These are phyloP conservation scores for Letharia lupina DNA, from an alignment of 495 filamentous ascomycete species.

Conservation along the genomic window DNA sequence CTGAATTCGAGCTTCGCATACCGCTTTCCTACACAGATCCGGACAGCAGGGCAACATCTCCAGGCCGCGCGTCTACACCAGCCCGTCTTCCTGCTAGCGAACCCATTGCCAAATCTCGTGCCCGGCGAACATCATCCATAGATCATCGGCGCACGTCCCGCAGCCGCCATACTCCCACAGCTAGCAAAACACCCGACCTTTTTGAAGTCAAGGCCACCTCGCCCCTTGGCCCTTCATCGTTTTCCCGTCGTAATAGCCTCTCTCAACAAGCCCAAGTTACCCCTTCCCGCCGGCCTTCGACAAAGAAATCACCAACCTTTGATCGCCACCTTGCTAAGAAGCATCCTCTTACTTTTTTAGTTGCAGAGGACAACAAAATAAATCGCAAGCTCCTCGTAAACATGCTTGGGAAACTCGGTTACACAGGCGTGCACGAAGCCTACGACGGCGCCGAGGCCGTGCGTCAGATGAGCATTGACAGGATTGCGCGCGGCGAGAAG, in stretches of 20 bases:
- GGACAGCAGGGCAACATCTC: conserved; percentile 35
- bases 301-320: conserved; percentile 20
- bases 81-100: conserved; percentile 16
- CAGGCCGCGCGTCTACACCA: conserved; percentile 28
- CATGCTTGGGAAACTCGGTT: conserved; percentile 65
- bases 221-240: conserved; percentile 23
- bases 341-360: conserved; percentile 59
- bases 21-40: conserved; percentile 49
- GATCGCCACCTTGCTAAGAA: conserved; percentile 44
- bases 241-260: conserved; percentile 23
- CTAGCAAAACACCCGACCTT: conserved; percentile 29
- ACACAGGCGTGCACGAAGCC: conserved; percentile 56
- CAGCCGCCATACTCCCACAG: conserved; percentile 23
- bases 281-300: conserved; percentile 17
- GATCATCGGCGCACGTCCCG: conserved; percentile 22
- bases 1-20: conserved; percentile 68
- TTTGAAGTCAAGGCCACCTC: conserved; percentile 32
- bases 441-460: conserved; percentile 69
- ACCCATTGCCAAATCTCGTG: conserved; percentile 9
- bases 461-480: conserved; percentile 43
- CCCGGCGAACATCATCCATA: conserved; percentile 12
- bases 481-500: conserved; percentile 21
- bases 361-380: conserved; percentile 74
- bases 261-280: conserved; percentile 10
- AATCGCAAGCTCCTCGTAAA: conserved; percentile 65